phyloP scores from a whole-genome alignment of 352 stramenopile genomes.

The Phytophthora ramorum region DNA sequence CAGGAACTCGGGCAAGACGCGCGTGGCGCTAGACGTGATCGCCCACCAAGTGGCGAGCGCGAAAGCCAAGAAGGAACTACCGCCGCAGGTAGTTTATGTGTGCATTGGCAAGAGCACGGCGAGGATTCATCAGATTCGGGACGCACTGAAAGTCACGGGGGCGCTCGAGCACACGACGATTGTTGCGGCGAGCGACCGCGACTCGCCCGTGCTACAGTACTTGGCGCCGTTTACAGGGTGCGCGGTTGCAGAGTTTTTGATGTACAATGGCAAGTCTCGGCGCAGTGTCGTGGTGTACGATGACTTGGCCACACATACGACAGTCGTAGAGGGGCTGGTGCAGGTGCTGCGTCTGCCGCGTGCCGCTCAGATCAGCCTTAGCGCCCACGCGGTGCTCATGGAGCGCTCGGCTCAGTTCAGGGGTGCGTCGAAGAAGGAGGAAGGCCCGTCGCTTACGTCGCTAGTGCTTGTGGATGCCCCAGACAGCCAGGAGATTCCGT shows the following conservation, averaged over 20 bases:
- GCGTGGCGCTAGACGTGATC: constrained; percentile 72
- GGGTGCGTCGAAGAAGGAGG: constrained; percentile 36
- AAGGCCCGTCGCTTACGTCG: constrained; percentile 64
- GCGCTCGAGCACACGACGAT: constrained; percentile 69
- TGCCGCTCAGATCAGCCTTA: constrained; percentile 66
- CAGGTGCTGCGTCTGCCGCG: constrained; percentile 73
- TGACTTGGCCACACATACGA: constrained; percentile 77
- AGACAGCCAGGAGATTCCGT: constrained; percentile 53
- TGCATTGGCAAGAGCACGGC: constrained; percentile 63
- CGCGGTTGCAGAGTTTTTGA: constrained; percentile 75
- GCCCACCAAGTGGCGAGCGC: constrained; percentile 55
- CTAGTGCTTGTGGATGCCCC: constrained; percentile 73
- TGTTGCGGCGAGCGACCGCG: constrained; percentile 65
- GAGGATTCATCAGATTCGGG: constrained; percentile 71
- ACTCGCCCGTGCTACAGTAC: constrained; percentile 83
- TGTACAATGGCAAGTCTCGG: constrained; percentile 54
- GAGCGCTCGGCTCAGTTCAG: constrained; percentile 79
- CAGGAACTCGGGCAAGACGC: constrained; percentile 77
- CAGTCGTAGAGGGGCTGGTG: constrained; percentile 76
- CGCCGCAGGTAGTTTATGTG: constrained; percentile 82
- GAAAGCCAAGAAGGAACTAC: constrained; percentile 30
- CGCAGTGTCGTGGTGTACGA: constrained; percentile 83
- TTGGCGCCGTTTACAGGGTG: constrained; percentile 83
- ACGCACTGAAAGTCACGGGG: constrained; percentile 55
- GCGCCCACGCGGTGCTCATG: constrained; percentile 74